Percentiles rank a stretch among this genome's conserved stretches.
Conservation (phyloP, 805 yeast genomes). For the Metschnikowia lochheadii region DNA sequence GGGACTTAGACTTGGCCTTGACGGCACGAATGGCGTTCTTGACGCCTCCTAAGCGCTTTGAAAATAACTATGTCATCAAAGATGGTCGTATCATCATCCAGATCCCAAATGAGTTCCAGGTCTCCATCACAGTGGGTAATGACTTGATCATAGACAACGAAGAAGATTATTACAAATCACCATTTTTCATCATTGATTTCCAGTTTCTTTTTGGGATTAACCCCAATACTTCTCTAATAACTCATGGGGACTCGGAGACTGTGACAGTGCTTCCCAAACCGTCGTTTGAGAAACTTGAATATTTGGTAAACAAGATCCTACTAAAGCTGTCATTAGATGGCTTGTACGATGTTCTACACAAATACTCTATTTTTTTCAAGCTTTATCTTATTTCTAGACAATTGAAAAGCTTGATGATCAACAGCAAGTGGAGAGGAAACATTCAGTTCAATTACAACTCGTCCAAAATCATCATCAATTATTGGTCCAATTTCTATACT, state of each 20-base stretch:
- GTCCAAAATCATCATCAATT: constrained; percentile 52
- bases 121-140: constrained; percentile 66
- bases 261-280: constrained; percentile 29
- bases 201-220: constrained; percentile 53
- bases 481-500: constrained; percentile 53
- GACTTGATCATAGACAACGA: constrained; percentile 45
- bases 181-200: constrained; percentile 76
- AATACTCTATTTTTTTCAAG: constrained; percentile 61
- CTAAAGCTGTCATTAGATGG: constrained; percentile 45
- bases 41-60: constrained; percentile 61
- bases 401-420: constrained; percentile 41
- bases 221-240: constrained; percentile 31
- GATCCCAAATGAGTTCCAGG: constrained; percentile 60
- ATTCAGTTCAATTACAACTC: constrained; percentile 56
- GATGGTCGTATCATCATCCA: constrained; percentile 75
- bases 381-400: constrained; percentile 58
- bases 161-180: constrained; percentile 45
- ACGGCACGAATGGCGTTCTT: constrained; percentile 71
- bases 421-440: constrained; percentile 56
- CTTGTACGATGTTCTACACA: constrained; percentile 52
- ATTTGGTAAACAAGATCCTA: constrained; percentile 51
- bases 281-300: constrained; percentile 46
- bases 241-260: constrained; percentile 24
- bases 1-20: constrained; percentile 66
- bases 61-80: constrained; percentile 52